Conservation (phyloP, 2,329 filamentous ascomycete genomes). For the Paecilomyces variotii region DNA sequence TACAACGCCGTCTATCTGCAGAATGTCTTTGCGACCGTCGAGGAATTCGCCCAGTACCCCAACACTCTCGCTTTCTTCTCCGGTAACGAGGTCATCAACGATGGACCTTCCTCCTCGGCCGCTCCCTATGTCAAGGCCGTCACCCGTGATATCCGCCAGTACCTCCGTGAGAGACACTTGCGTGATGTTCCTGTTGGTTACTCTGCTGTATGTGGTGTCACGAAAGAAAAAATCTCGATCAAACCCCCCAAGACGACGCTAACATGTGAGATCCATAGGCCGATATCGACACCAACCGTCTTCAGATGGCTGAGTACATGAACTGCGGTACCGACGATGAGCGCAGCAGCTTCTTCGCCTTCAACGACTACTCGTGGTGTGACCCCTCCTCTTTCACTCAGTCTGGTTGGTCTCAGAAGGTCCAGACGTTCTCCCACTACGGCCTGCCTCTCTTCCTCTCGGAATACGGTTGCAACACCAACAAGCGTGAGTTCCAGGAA, state of each 20-base stretch:
- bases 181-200: constrained; percentile 68
- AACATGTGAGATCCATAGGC: constrained; percentile 37
- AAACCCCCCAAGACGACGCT: background rate
- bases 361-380: constrained; percentile 76
- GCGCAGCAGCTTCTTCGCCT: constrained; percentile 79
- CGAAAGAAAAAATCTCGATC: too few relatives aligned
- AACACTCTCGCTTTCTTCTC: constrained; percentile 86
- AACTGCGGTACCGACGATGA: constrained; percentile 82
- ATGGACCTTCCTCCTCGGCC: constrained; percentile 54
- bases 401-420: constrained; percentile 82
- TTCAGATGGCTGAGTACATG: constrained; percentile 83
- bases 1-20: constrained; percentile 86
- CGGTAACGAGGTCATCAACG: constrained; percentile 73
- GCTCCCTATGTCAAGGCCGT: constrained; percentile 72
- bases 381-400: constrained; percentile 67
- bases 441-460: constrained; percentile 89
- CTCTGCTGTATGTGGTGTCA: constrained; percentile 37
- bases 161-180: constrained; percentile 54
- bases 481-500: constrained; percentile 74
- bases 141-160: constrained; percentile 68
- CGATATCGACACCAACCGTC: constrained; percentile 76
- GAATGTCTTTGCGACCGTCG: constrained; percentile 79
- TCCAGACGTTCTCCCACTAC: constrained; percentile 78
- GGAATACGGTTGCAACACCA: constrained; percentile 84
- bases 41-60: constrained; percentile 71